Evolutionary conservation across 106 monocot species (phyloP).

Genomic region (Acorus gramineus): DNA sequence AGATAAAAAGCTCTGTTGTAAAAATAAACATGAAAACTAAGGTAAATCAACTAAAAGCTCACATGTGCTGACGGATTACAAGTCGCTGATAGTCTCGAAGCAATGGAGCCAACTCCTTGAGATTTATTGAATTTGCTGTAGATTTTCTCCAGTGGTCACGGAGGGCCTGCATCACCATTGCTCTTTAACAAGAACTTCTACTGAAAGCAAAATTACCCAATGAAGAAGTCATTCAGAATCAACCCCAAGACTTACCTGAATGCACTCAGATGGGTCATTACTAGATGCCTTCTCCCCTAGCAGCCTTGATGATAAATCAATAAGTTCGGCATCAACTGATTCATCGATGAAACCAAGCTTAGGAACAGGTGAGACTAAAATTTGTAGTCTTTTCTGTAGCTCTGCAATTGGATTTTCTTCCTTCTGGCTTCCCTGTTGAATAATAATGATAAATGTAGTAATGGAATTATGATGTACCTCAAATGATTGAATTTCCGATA

Average conservation of each 20-base stretch:
- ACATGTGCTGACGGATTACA: slow-evolving; percentile 42
- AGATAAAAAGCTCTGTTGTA: background rate
- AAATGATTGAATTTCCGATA: too few relatives aligned
- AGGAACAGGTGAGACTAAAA: slow-evolving; percentile 34
- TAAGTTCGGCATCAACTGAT: slow-evolving; percentile 56
- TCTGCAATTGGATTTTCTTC: slow-evolving; percentile 39
- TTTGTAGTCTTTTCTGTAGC: slow-evolving; percentile 57
- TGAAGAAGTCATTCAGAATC: slow-evolving; percentile 1
- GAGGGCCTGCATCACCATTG: slow-evolving; percentile 31
- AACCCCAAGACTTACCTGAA: slow-evolving; percentile 45
- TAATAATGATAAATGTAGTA: too few relatives aligned
- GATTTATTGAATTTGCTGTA: slow-evolving; percentile 43
- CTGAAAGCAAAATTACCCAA: background rate
- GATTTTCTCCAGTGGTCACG: slow-evolving; percentile 75
- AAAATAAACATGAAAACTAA: background rate
- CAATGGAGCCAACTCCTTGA: slow-evolving; percentile 73
- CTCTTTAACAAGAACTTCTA: background rate
- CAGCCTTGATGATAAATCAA: slow-evolving; percentile 55
- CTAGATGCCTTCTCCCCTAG: slow-evolving; percentile 43
- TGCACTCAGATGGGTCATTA: slow-evolving; percentile 27
- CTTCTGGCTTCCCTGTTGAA: slow-evolving; percentile 26
- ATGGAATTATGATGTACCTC: too few relatives aligned
- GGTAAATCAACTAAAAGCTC: slow-evolving; percentile 8
- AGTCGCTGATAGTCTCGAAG: slow-evolving; percentile 93
- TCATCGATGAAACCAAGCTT: slow-evolving; percentile 39